phyloP scores from a whole-genome alignment of 352 stramenopile genomes.

The Phytophthora constricta region DNA sequence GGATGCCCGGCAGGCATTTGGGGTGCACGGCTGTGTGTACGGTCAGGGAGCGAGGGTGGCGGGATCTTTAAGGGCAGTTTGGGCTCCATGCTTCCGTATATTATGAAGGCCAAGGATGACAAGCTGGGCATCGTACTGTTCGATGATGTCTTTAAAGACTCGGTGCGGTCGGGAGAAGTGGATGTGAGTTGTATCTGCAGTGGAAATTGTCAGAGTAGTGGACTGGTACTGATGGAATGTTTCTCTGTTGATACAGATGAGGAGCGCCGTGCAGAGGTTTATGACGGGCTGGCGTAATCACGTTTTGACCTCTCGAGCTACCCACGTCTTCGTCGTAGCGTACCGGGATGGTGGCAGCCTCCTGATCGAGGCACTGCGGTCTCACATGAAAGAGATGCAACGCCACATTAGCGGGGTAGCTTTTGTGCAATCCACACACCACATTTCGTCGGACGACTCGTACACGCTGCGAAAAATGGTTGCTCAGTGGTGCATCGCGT shows the following conservation, averaged over 20 bases:
- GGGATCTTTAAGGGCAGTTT: conserved; percentile 81
- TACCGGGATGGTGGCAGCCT: conserved; percentile 66
- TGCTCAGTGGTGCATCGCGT: conserved; percentile 72
- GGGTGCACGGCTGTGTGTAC: conserved; percentile 66
- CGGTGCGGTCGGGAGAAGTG: conserved; percentile 48
- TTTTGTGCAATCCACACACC: conserved; percentile 72
- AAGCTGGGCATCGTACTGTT: conserved; percentile 73
- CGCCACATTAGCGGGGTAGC: conserved; percentile 72
- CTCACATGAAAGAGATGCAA: conserved; percentile 71
- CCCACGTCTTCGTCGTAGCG: conserved; percentile 69
- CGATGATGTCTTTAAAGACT: conserved; percentile 74
- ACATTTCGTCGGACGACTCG: conserved; percentile 57
- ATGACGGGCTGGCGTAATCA: conserved; percentile 79
- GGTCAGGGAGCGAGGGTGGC: conserved; percentile 63
- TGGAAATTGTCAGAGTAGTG: background rate
- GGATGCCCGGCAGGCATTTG: conserved; percentile 65
- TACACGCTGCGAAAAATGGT: conserved; percentile 75
- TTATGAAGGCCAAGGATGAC: conserved; percentile 76
- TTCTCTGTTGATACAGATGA: conserved; percentile 46
- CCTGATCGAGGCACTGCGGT: conserved; percentile 60
- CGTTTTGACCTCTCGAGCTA: conserved; percentile 64
- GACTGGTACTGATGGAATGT: conserved; percentile 6
- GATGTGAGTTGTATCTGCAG: conserved; percentile 45
- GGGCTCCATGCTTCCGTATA: conserved; percentile 79
- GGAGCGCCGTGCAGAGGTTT: conserved; percentile 59